Percentiles rank a stretch among this genome's conserved stretches.
Conservation (phyloP, 306 rosid species). For the Macrotyloma uniflorum region DNA sequence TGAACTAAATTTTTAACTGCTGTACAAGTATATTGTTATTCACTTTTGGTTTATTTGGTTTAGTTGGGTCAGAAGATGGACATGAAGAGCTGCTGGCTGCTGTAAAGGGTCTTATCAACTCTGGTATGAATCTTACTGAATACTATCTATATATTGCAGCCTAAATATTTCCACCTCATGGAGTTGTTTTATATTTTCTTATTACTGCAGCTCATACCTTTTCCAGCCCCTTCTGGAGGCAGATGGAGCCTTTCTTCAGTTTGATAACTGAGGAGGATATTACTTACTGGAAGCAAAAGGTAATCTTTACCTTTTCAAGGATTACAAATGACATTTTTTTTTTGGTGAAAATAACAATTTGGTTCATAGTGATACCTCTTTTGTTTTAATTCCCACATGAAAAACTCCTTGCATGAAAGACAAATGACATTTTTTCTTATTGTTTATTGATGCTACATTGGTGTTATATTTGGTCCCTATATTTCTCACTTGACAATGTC, state of each 20-base stretch:
- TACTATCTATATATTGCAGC: constrained; percentile 32
- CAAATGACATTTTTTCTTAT: background rate
- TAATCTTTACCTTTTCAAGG: constrained; percentile 36
- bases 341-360: background rate
- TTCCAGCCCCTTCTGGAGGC: constrained; percentile 81
- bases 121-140: constrained; percentile 59
- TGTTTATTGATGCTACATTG: background rate
- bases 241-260: constrained; percentile 84
- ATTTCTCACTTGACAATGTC: background rate
- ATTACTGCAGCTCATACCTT: constrained; percentile 64
- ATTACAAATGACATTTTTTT: background rate
- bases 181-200: constrained; percentile 42
- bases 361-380: background rate
- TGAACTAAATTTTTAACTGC: constrained; percentile 18
- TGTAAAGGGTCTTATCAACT: constrained; percentile 70
- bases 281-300: constrained; percentile 79
- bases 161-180: constrained; percentile 32
- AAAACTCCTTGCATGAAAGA: background rate
- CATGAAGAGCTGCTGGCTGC: constrained; percentile 93
- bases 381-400: background rate
- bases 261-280: constrained; percentile 73
- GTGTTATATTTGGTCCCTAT: background rate
- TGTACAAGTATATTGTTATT: constrained; percentile 37
- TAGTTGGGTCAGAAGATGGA: constrained; percentile 93
- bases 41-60: constrained; percentile 46